Base-by-base conservation (phyloP, 768 basidiomycete genomes). In the Xerocomellus intermedius region DNA sequence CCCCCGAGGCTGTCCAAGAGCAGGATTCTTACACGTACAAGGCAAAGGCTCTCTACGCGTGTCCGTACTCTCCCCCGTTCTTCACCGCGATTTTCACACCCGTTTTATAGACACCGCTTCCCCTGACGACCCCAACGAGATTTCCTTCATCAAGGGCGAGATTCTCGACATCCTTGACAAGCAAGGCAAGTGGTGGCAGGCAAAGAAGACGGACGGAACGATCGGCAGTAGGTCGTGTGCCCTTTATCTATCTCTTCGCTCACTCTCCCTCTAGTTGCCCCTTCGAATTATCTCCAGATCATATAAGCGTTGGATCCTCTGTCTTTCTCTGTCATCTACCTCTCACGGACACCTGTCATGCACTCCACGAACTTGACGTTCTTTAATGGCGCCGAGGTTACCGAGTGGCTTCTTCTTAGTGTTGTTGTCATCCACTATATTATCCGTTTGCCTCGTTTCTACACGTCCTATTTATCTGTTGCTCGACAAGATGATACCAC, bases 181-280 rank as follows among this genome's bases (percentile, higher is more conserved):
- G 73, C 84, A 91, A 64, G 91, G 91, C 47, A 91, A 93, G 68
- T 93, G 92, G 92, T 94, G 92, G 92, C 91, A 91, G 65, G 89
- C 91, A 35, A 85, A 75, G 66, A 94, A 89, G 73, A 63, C 78
- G 17, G 92, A 94, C 68, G 92, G 90, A 49, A 68, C 76, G 42
- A 66, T 83, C 60, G 90, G 90, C 77, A 92, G 90, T 91, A 69
- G 74, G 90, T 85, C 1, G 4, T 30, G 2, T 50, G 36, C 36
- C 14, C n/a, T 44, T 42, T 39, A 12, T 17, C 36, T 16, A 19
- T 17, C 8, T n/a, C 19, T 47, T 57, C 32, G 28, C 54, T 66
- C 39, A 64, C 50, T 42, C 56, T 48, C 24, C 54, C 48, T 47
- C 51, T 69, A 91, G 89, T 91, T 68, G 89, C 88, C 51, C 89